Evolutionary conservation across 73 alveolate species (phyloP).

Genomic region (Effrenium voratum): DNA sequence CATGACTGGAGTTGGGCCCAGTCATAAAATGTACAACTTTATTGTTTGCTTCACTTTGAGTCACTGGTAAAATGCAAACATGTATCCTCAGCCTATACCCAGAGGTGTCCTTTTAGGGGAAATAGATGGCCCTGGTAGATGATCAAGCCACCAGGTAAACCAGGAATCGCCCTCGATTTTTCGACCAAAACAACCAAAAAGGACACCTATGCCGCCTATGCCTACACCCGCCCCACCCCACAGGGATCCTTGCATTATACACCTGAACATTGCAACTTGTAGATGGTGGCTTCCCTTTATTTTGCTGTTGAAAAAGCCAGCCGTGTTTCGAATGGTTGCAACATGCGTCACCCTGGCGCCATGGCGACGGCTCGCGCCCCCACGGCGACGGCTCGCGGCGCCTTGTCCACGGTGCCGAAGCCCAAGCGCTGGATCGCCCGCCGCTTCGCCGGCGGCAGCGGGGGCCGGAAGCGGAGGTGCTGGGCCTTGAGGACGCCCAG

Average conservation of each 20-base stretch:
- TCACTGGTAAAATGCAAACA: too few species aligned
- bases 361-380: not conserved
- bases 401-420: slow-evolving; percentile 81
- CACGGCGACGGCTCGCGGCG: not conserved
- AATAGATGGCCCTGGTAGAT: too few species aligned
- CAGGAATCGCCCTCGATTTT: too few species aligned
- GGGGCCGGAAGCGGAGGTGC: slow-evolving; percentile 39
- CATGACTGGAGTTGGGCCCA: too few species aligned
- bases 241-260: not conserved
- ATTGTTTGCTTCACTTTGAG: too few species aligned
- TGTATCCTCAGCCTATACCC: too few species aligned
- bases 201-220: not conserved
- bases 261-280: not conserved
- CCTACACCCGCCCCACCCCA: not conserved
- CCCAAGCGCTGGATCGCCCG: slow-evolving; percentile 33
- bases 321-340: not conserved
- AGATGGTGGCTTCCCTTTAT: not conserved
- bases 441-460: slow-evolving; percentile 34
- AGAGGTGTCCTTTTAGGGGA: too few species aligned
- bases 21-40: too few species aligned
- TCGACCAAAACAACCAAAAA: too few species aligned
- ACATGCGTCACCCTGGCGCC: not conserved
- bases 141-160: too few species aligned
- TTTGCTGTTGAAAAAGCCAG: not conserved
- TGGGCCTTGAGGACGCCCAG: slow-evolving; percentile 41